These are phyloP conservation scores for Calonectria honghensis DNA, from an alignment of 2,329 filamentous ascomycete genomes.

Conservation along the genomic window DNA sequence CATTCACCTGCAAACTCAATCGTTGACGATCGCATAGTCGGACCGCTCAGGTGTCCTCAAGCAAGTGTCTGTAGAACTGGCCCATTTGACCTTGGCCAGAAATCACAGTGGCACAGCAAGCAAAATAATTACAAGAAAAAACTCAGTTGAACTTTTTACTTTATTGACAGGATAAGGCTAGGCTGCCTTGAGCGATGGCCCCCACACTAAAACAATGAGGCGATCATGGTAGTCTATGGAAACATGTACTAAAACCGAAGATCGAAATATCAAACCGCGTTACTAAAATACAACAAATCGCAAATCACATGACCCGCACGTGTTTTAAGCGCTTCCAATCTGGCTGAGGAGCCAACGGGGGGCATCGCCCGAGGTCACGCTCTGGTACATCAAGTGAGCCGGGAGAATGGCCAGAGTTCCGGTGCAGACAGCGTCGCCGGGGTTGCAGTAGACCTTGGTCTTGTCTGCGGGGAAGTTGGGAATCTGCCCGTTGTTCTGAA, in stretches of 20 bases:
- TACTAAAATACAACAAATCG: neutral
- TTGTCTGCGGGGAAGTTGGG: conserved; percentile 60
- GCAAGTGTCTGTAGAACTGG: neutral
- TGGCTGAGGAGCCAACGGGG: conserved; percentile 22
- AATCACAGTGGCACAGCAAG: neutral
- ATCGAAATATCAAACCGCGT: conserved; percentile 4
- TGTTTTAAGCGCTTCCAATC: conserved; percentile 1
- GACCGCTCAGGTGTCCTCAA: no score
- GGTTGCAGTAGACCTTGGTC: conserved; percentile 62
- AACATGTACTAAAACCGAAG: conserved; percentile 4
- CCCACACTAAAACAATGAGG: conserved; percentile 1
- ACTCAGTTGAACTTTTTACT: neutral
- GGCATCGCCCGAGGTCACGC: conserved; percentile 5
- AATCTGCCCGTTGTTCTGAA: conserved; percentile 63
- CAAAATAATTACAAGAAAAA: neutral
- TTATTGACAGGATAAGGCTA: conserved; percentile 15
- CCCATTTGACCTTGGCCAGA: no score
- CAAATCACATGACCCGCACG: conserved; percentile 5
- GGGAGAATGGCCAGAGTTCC: conserved; percentile 61
- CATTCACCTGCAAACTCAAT: neutral
- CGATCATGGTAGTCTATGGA: neutral
- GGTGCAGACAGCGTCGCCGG: conserved; percentile 60
- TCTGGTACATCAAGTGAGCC: conserved; percentile 54
- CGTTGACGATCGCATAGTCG: neutral
- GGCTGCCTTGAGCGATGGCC: conserved; percentile 5